Base-by-base conservation (phyloP, 106 monocot species). In the Dactylorhiza incarnata region DNA sequence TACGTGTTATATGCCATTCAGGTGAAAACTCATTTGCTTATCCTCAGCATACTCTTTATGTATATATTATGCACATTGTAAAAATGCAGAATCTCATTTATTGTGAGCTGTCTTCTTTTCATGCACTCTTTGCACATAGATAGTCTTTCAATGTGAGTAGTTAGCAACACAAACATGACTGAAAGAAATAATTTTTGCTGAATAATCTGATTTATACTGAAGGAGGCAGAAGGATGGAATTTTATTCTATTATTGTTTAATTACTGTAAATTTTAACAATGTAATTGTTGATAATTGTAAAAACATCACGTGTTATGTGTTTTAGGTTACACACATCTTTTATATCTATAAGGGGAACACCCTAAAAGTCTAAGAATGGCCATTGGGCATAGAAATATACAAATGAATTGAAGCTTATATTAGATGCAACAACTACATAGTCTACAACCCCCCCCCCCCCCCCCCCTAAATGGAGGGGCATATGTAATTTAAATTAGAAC, bases 1-100 rank as follows among this genome's bases (percentile, higher is more conserved):
- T 87, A 29, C 83, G 89, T 6, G 52, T 94, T 61, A 89, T 94
- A 73, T 99, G 99, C 78, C 91, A 99, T 90, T 84, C 94, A 78
- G 99, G 99, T 99, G 58, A 81, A 47, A 55, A 20, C 3, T 73
- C 29, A 53, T 55, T 25, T 48, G 49, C 44, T 49, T 20, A 48
- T 72, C 11, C 72, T 72, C 1, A 12, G 23, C 49, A 23, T 48
- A 7, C 49, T 72, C 3, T 72, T 72, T 72, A 49, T 23, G 23
- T 6, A 49, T 22, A 47, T 68, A 43, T 69, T 66, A 37, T 69
- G 17, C 16, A 45, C 44, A 46, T n/a, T 69, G 14, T 5, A 11
- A 65, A 20, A 65, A 12, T 26, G 29, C 29, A 26, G 65, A 65
- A 13, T 65, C 2, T 29, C 65, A 20, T n/a, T 26, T 15, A 54